A percentile compares a stretch with the other conserved stretches of the same genome.
phyloP scores from a whole-genome alignment of 225 moss, liverwort and hornwort genomes.

The Marchantia paleacea region DNA sequence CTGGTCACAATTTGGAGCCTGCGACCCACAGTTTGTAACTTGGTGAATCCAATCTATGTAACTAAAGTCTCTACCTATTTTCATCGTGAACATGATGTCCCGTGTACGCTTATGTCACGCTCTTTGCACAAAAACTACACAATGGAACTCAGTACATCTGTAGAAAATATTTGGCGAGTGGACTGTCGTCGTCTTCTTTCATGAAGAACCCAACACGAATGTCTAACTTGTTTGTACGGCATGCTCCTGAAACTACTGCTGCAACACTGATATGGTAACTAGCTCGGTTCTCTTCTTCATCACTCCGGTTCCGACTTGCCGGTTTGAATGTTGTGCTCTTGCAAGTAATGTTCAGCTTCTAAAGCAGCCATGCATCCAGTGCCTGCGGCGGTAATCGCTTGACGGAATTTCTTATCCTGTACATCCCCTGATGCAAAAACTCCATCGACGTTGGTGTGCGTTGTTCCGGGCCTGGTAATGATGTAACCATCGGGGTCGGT shows the following conservation, averaged over 20 bases:
- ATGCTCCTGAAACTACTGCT: not conserved
- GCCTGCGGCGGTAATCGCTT: slow-evolving; percentile 93
- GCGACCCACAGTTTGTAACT: slow-evolving; percentile 14
- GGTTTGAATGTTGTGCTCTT: slow-evolving; percentile 57
- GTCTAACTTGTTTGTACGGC: not conserved
- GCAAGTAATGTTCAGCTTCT: slow-evolving; percentile 89
- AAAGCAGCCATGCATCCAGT: slow-evolving; percentile 95
- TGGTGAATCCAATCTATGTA: not conserved
- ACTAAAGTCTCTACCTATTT: not conserved
- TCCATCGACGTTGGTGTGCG: slow-evolving; percentile 75
- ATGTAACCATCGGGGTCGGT: slow-evolving; percentile 82
- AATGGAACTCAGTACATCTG: not conserved
- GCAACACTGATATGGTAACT: not conserved
- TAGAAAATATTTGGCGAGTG: no score
- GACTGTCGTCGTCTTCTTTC: not conserved
- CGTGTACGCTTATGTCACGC: no score
- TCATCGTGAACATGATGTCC: not conserved
- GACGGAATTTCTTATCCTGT: slow-evolving; percentile 91
- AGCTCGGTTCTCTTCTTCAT: not conserved
- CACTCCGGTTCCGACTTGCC: slow-evolving; percentile 55
- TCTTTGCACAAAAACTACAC: not conserved
- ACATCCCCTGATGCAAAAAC: slow-evolving; percentile 96
- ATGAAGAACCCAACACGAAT: not conserved
- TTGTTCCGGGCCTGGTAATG: slow-evolving; percentile 73
- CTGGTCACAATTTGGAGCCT: slow-evolving; percentile 22